Evolutionary conservation across 768 basidiomycete genomes (phyloP).

Genomic region (Hygrophorus russula): DNA sequence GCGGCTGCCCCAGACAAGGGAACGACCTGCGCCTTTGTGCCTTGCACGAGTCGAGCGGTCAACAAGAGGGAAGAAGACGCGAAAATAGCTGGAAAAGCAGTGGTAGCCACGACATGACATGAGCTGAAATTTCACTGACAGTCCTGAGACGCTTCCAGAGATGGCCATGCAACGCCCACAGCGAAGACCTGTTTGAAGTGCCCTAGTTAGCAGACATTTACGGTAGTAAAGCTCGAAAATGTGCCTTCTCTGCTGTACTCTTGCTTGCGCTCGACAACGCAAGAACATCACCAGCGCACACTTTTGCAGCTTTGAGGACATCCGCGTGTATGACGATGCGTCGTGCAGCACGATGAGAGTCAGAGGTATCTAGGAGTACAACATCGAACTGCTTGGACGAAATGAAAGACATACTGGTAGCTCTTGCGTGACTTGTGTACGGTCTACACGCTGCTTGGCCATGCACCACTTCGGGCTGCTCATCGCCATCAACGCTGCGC

Average conservation of each 20-base stretch:
- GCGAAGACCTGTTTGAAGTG: slow-evolving; percentile 39
- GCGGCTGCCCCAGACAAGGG: slow-evolving; percentile 30
- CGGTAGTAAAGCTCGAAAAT: slow-evolving; percentile 4
- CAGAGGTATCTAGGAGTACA: slow-evolving; percentile 21
- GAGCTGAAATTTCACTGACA: slow-evolving; percentile 31
- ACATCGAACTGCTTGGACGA: slow-evolving; percentile 30
- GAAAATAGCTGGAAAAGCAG: slow-evolving; percentile 33
- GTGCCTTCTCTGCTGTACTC: slow-evolving; percentile 18
- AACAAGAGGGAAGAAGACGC: slow-evolving; percentile 47
- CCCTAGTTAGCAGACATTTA: slow-evolving; percentile 2
- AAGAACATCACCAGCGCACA: slow-evolving; percentile 61
- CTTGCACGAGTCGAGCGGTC: slow-evolving; percentile 46
- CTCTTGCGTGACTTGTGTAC: too few relatives aligned
- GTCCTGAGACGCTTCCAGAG: slow-evolving; percentile 43
- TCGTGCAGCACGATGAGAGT: slow-evolving; percentile 41
- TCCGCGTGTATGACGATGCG: slow-evolving; percentile 58
- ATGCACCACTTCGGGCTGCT: too few relatives aligned
- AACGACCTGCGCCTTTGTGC: slow-evolving; percentile 35
- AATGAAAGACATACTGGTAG: slow-evolving; percentile 11
- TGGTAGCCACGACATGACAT: slow-evolving; percentile 6
- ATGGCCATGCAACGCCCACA: slow-evolving; percentile 72
- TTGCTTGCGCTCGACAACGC: slow-evolving; percentile 35
- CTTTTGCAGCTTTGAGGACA: slow-evolving; percentile 43
- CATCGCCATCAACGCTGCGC: slow-evolving; percentile 8
- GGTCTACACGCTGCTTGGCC: too few relatives aligned